These are phyloP conservation scores for Pinus taeda DNA, from an alignment of 75 land plant species.

Conservation along the genomic window DNA sequence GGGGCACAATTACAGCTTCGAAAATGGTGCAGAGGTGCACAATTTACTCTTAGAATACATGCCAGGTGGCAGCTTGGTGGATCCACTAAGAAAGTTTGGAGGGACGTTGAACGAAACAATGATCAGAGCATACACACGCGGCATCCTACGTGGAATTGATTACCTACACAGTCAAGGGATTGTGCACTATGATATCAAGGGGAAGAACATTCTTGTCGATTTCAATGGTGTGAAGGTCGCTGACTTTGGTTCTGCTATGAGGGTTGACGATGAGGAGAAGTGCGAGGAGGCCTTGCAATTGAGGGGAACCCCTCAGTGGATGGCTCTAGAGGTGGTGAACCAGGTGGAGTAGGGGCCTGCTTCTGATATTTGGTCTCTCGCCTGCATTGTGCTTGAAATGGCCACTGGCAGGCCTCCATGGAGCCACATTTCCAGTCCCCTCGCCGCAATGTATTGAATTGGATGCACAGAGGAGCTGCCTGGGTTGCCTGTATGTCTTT, in stretches of 20 bases:
- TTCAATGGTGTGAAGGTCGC: slow-evolving; percentile 36
- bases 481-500: slow-evolving; percentile 19
- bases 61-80: slow-evolving; percentile 55
- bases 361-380: slow-evolving; percentile 37
- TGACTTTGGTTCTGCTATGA: slow-evolving; percentile 62
- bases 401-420: too few species aligned
- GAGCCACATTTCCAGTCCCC: too few species aligned
- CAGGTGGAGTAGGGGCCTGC: slow-evolving; percentile 28
- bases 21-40: slow-evolving; percentile 16
- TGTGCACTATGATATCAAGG: slow-evolving; percentile 75
- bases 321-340: slow-evolving; percentile 48
- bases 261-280: slow-evolving; percentile 11
- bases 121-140: slow-evolving; percentile 26
- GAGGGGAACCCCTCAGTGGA: slow-evolving; percentile 48
- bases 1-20: slow-evolving; percentile 22
- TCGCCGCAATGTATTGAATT: not conserved
- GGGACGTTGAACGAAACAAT: slow-evolving; percentile 32
- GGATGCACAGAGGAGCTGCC: slow-evolving; percentile 37
- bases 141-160: slow-evolving; percentile 30
- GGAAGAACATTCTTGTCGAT: slow-evolving; percentile 41
- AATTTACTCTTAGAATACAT: slow-evolving; percentile 60
- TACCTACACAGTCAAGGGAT: slow-evolving; percentile 39
- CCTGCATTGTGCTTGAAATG: too few species aligned
- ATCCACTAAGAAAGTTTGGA: slow-evolving; percentile 42
- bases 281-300: not conserved